phyloP scores from a whole-genome alignment of 768 basidiomycete species.

The Rickenella mellea region DNA sequence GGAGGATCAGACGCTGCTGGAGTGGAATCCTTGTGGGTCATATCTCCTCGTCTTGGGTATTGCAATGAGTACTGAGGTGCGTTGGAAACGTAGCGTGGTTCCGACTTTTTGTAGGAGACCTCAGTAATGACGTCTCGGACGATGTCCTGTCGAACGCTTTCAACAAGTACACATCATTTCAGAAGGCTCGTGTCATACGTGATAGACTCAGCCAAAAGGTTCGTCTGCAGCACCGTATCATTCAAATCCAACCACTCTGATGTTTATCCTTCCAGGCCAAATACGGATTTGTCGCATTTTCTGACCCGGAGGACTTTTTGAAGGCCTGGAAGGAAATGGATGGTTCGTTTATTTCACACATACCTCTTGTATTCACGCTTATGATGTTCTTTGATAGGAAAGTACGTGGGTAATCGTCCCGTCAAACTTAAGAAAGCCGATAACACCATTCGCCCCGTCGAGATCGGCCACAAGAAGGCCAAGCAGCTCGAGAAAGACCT shows the following conservation, averaged over 20 bases:
- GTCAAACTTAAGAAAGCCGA: constrained; percentile 94
- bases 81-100: constrained; percentile 68
- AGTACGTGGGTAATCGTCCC: constrained; percentile 98
- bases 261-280: constrained; percentile 53
- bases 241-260: neutral
- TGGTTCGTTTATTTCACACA: constrained; percentile 39
- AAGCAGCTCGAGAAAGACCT: constrained; percentile 81
- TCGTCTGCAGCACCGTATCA: constrained; percentile 6
- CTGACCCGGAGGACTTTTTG: constrained; percentile 96
- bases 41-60: constrained; percentile 8
- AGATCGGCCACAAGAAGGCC: constrained; percentile 90
- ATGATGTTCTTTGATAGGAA: constrained; percentile 41
- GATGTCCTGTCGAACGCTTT: constrained; percentile 91
- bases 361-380: constrained; percentile 1
- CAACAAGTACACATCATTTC: constrained; percentile 86
- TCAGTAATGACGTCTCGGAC: constrained; percentile 97
- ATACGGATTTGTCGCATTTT: constrained; percentile 95
- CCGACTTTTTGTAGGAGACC: constrained; percentile 92
- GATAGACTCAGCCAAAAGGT: constrained; percentile 94
- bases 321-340: constrained; percentile 99
- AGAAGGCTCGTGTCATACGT: constrained; percentile 90
- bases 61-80: too few species aligned
- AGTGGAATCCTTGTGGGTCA: constrained; percentile 97
- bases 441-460: constrained; percentile 77
- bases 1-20: constrained; percentile 95